phyloP scores from a whole-genome alignment of 2,329 filamentous ascomycete genomes.

The Phialocephala sp. region DNA sequence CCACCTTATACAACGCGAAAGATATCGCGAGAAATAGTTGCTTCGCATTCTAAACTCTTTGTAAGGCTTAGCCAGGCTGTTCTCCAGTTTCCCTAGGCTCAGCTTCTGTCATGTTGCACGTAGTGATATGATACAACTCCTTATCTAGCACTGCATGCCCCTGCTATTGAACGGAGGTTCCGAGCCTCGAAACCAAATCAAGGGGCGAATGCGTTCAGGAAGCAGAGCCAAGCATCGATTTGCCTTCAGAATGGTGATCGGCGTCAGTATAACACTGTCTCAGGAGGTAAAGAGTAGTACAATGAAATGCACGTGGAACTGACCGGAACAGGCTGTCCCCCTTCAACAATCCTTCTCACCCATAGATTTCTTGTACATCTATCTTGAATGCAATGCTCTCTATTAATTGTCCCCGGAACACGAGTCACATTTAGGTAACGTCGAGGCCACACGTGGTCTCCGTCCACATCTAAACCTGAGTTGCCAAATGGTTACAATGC shows the following conservation, averaged over 20 bases:
- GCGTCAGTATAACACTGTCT: background rate
- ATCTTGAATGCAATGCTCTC: background rate
- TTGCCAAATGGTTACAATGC: background rate
- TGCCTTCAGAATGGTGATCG: background rate
- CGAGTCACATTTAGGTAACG: background rate
- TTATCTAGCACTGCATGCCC: background rate
- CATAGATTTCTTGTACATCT: background rate
- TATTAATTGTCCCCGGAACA: background rate
- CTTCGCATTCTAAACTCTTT: background rate
- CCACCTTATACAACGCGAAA: background rate
- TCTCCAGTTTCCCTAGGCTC: background rate
- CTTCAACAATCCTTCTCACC: background rate
- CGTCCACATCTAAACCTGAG: background rate
- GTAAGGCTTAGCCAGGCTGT: background rate
- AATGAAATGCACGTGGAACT: background rate
- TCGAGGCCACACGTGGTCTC: background rate
- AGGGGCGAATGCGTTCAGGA: background rate
- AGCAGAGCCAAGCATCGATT: slow-evolving; percentile 4
- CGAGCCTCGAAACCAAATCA: background rate
- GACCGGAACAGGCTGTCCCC: background rate
- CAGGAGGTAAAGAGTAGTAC: background rate
- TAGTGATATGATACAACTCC: slow-evolving; percentile 11
- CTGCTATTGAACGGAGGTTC: background rate
- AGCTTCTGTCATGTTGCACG: slow-evolving; percentile 21
- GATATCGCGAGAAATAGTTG: background rate